phyloP scores from a whole-genome alignment of 2,329 filamentous ascomycete species.

The Botrytis tulipae region DNA sequence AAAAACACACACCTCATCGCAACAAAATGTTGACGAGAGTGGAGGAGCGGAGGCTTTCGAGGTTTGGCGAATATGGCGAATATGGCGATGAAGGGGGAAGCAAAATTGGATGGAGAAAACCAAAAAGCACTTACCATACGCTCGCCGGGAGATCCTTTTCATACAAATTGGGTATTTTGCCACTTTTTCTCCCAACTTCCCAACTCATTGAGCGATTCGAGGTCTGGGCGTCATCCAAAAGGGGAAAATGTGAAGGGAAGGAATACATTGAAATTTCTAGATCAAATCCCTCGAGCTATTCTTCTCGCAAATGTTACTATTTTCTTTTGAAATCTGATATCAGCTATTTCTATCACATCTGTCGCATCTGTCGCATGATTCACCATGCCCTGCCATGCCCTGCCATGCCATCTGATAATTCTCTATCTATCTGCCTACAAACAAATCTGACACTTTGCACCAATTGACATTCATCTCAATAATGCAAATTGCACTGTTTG shows the following conservation, averaged over 20 bases:
- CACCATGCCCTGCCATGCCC: neutral
- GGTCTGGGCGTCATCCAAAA: neutral
- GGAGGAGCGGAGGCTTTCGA: neutral
- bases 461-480: conserved; percentile 4
- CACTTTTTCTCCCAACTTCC: neutral
- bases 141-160: conserved; percentile 14
- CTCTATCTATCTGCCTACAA: conserved; percentile 3
- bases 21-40: neutral
- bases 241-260: neutral
- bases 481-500: conserved; percentile 5
- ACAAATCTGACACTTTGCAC: neutral
- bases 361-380: conserved; percentile 1
- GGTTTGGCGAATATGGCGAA: neutral
- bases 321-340: conserved; percentile 6
- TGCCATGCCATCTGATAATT: conserved; percentile 7
- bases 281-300: neutral
- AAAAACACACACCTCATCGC: neutral
- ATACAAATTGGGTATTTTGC: neutral
- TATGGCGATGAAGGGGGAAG: neutral
- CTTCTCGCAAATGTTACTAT: conserved; percentile 4
- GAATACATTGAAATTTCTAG: neutral
- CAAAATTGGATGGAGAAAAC: neutral
- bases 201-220: neutral
- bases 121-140: conserved; percentile 16
- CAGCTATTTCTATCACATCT: conserved; percentile 7